Evolutionary conservation across 2,329 filamentous ascomycete genomes (phyloP).

Genomic region (Xylaria sp.): DNA sequence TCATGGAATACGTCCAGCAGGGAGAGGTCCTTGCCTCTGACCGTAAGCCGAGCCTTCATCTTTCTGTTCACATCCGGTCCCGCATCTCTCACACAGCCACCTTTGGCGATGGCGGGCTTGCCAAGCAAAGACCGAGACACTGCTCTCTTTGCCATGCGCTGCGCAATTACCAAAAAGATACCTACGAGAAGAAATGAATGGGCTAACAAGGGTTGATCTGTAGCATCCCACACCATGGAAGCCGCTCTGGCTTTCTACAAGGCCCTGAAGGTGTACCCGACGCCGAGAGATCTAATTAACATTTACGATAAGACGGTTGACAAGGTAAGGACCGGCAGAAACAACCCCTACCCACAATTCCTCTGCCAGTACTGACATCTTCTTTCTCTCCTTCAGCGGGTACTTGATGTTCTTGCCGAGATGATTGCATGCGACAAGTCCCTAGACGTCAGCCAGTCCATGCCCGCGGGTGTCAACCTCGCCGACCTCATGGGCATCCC

Average conservation of each 20-base stretch:
- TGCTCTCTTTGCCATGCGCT: not conserved
- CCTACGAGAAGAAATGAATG: not conserved
- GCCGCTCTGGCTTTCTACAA: constrained; percentile 96
- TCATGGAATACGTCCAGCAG: constrained; percentile 89
- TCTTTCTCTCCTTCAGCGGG: constrained; percentile 51
- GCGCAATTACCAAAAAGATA: not conserved
- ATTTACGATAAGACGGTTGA: constrained; percentile 99
- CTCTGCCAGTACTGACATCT: constrained; percentile 1
- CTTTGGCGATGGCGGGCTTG: not conserved
- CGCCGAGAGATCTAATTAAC: constrained; percentile 82
- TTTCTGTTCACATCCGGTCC: not conserved
- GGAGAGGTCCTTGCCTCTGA: constrained; percentile 80
- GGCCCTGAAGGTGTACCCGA: constrained; percentile 96
- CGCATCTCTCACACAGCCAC: not conserved
- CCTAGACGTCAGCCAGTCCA: constrained; percentile 47
- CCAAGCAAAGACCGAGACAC: not conserved
- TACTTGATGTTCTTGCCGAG: constrained; percentile 92
- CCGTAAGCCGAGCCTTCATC: constrained; percentile 50
- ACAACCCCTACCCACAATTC: not conserved
- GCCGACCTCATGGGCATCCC: constrained; percentile 45
- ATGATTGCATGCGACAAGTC: constrained; percentile 92
- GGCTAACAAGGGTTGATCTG: constrained; percentile 7
- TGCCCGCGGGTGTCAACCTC: constrained; percentile 32
- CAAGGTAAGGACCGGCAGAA: constrained; percentile 56
- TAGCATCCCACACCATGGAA: constrained; percentile 66